Conservation (phyloP, 1,284 basidiomycete genomes). For the Apiotrichum domesticum region DNA sequence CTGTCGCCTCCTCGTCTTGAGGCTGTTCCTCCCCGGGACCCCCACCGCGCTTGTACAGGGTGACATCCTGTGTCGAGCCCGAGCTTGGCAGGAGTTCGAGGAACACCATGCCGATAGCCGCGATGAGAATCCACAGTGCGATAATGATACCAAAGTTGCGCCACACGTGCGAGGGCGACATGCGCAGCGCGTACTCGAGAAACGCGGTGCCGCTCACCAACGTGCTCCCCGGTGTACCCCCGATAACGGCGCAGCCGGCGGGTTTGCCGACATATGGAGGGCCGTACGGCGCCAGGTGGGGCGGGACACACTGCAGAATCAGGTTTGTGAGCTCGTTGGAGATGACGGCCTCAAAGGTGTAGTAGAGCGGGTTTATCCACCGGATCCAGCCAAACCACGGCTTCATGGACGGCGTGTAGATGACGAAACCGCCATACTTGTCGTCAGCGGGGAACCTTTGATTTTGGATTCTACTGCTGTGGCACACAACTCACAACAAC, state of each 20-base stretch:
- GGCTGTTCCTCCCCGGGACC: slow-evolving; percentile 1
- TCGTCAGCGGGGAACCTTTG: background rate
- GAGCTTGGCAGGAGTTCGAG: slow-evolving; percentile 20
- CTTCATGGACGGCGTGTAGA: slow-evolving; percentile 23
- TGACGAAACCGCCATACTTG: slow-evolving; percentile 6
- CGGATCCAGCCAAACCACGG: slow-evolving; percentile 27
- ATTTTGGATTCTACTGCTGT: too few relatives aligned
- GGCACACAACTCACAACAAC: slow-evolving; percentile 9
- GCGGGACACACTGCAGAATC: slow-evolving; percentile 35
- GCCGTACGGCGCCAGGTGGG: slow-evolving; percentile 46
- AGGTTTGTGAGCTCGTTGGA: slow-evolving; percentile 48
- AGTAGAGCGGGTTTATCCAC: slow-evolving; percentile 29
- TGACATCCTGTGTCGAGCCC: slow-evolving; percentile 25
- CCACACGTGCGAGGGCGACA: slow-evolving; percentile 44
- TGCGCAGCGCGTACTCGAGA: slow-evolving; percentile 45
- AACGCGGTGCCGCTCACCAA: slow-evolving; percentile 32
- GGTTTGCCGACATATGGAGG: slow-evolving; percentile 27
- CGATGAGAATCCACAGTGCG: slow-evolving; percentile 31
- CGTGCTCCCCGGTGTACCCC: slow-evolving; percentile 21
- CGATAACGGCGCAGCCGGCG: slow-evolving; percentile 42
- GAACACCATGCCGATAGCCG: slow-evolving; percentile 6
- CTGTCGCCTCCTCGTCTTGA: slow-evolving; percentile 21
- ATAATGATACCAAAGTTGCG: slow-evolving; percentile 49
- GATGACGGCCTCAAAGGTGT: slow-evolving; percentile 28
- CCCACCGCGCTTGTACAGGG: slow-evolving; percentile 25